Percentiles rank a stretch among this genome's conserved stretches.
Evolutionary conservation across 768 basidiomycete species (phyloP).

Genomic region (Gautieria morchelliformis): DNA sequence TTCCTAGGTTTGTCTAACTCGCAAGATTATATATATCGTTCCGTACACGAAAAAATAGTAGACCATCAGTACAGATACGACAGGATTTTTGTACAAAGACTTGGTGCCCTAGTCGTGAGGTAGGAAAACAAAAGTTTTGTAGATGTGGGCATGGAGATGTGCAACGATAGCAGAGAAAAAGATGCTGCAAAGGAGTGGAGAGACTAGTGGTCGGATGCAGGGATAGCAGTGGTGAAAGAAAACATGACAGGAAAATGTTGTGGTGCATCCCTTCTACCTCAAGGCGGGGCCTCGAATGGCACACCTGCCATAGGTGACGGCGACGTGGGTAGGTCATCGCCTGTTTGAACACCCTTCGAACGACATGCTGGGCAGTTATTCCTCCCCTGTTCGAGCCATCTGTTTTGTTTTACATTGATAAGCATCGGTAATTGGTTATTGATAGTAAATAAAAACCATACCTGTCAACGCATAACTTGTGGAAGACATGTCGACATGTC

Average conservation of each 20-base stretch:
- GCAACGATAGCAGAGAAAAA: neutral
- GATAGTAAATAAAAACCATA: neutral
- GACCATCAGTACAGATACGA: neutral
- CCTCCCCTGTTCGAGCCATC: slow-evolving; percentile 74
- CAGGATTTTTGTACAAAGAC: neutral
- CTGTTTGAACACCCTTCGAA: slow-evolving; percentile 17
- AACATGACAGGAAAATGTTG: neutral
- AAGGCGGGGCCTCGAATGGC: neutral
- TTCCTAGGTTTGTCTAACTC: neutral
- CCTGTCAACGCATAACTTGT: slow-evolving; percentile 72
- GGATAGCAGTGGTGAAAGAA: neutral
- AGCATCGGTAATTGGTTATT: neutral
- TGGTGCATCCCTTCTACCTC: neutral
- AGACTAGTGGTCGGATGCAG: neutral
- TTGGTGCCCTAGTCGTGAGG: neutral
- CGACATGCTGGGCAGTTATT: slow-evolving; percentile 94
- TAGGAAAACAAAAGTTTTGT: neutral
- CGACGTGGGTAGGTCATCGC: neutral
- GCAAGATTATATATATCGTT: neutral
- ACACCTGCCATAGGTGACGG: neutral
- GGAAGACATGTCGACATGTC: slow-evolving; percentile 83
- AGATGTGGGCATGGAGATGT: neutral
- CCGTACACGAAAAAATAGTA: neutral
- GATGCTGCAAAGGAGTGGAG: neutral
- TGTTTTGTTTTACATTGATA: slow-evolving; percentile 14